Evolutionary conservation across 345 rosid species (phyloP), one percentile per base, ranked within the genome.

Genomic region (Eutrema heterophyllum): DNA sequence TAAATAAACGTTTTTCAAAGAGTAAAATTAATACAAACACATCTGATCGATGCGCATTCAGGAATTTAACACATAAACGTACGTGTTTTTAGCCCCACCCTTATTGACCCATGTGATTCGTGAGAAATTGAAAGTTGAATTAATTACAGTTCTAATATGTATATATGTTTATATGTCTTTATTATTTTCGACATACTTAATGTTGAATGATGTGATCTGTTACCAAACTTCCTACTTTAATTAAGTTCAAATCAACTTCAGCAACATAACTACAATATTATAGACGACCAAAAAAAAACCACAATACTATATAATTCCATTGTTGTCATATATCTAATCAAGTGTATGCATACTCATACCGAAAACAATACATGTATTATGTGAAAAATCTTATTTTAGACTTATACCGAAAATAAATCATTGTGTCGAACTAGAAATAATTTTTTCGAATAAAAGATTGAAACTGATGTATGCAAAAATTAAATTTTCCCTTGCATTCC

Each of bases 81-180:
- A 60, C 65, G 65, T 60, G 72, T 56, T 56, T 74, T 49, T 49
- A 38, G 21, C 65, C 72, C 78, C 67, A 58, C 73, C 60, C 61
- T 74, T 74, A 14, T 74, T 74, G 72, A 67, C 72, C 61, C 16
- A 48, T 67, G 60, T 40, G 61, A 74, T 38, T 56, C 52, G 67
- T 66, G 44, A 56, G 67, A 48, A 43, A 24, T 52, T 15, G 29
- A 56, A 66, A 36, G 5, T 64, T 46, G 26, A 38, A 54, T 64
- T 30, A 11, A 7, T 55, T 18, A 38, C 35, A 21, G 44, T 38
- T 54, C 40, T 55, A 2, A 43, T 9, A 29, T 29, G 2, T 4
- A 16, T 36, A 33, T 14, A 53, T 26, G 27, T 11, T 41, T 1
- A 27, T 26, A 13, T 72, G 64, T 72, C 29, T 63, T 51, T 32